Conservation (phyloP, 768 basidiomycete species). For the Astraeus odoratus region DNA sequence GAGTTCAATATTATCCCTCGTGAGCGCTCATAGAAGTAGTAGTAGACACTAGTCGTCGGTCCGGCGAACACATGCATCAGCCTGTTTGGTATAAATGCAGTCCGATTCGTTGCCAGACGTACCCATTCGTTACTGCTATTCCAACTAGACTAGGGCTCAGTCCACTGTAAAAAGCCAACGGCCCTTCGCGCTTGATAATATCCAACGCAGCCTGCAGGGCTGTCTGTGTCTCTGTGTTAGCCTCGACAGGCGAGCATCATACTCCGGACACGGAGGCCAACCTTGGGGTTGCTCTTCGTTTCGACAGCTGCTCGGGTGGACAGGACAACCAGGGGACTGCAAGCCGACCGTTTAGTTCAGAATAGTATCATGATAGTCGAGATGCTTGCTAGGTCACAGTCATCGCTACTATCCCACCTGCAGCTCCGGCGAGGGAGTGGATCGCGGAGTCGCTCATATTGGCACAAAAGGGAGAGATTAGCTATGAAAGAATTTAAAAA, state of each 20-base stretch:
- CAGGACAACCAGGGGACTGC: slow-evolving; percentile 83
- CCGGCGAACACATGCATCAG: neutral
- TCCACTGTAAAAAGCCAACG: slow-evolving; percentile 81
- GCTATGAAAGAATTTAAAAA: too few relatives aligned
- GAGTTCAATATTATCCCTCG: slow-evolving; percentile 50
- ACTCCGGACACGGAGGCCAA: neutral
- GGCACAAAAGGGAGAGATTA: too few relatives aligned
- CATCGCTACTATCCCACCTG: slow-evolving; percentile 90
- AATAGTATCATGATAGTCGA: neutral
- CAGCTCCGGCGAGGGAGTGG: slow-evolving; percentile 83
- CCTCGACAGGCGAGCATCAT: neutral
- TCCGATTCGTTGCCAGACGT: slow-evolving; percentile 12
- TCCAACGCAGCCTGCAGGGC: slow-evolving; percentile 61
- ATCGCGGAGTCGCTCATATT: slow-evolving; percentile 80
- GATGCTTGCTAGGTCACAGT: slow-evolving; percentile 70
- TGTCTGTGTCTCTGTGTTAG: slow-evolving; percentile 36
- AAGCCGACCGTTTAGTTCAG: neutral
- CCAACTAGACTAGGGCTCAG: slow-evolving; percentile 80
- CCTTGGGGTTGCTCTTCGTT: slow-evolving; percentile 73
- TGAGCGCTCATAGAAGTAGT: slow-evolving; percentile 83
- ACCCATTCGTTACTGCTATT: slow-evolving; percentile 92
- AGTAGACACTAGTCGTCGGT: slow-evolving; percentile 61
- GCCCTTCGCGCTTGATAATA: slow-evolving; percentile 78
- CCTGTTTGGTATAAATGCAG: neutral
- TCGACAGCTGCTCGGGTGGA: slow-evolving; percentile 93